These are phyloP conservation scores for Roridomyces roridus DNA, from an alignment of 768 basidiomycete species.

Conservation along the genomic window DNA sequence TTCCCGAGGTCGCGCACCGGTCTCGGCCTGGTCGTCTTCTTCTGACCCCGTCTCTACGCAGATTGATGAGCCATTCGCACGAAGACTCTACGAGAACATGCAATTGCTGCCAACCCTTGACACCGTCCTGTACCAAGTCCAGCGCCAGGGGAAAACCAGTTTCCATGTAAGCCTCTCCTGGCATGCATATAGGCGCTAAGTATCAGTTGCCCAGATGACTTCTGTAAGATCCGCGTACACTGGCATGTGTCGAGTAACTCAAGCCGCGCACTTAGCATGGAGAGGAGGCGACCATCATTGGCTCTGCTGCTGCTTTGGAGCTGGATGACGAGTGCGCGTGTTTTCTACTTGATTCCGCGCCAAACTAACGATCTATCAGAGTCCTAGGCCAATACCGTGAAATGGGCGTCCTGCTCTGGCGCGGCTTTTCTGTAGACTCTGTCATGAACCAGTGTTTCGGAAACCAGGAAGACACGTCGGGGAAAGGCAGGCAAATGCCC, in stretches of 20 bases:
- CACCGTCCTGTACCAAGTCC: constrained; percentile 88
- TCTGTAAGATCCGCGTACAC: constrained; percentile 56
- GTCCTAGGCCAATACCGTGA: constrained; percentile 93
- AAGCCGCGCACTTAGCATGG: constrained; percentile 60
- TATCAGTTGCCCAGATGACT: constrained; percentile 73
- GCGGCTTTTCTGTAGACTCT: constrained; percentile 79
- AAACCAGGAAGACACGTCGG: constrained; percentile 77
- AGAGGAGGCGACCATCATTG: constrained; percentile 90
- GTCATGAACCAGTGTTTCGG: constrained; percentile 94
- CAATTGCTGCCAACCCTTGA: constrained; percentile 82
- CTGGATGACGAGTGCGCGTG: constrained; percentile 79
- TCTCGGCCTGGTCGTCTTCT: background rate
- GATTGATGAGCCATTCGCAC: constrained; percentile 75
- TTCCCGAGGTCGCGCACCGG: constrained; percentile 67
- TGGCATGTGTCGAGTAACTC: constrained; percentile 5
- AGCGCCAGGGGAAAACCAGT: constrained; percentile 92
- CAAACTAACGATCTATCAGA: constrained; percentile 38
- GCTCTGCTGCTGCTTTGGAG: constrained; percentile 86
- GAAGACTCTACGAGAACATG: constrained; percentile 81
- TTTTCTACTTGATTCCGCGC: background rate
- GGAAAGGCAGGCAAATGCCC: constrained; percentile 94
- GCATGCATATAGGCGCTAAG: constrained; percentile 3
- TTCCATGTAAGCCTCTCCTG: constrained; percentile 70
- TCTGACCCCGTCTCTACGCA: constrained; percentile 30
- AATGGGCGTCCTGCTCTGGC: constrained; percentile 90